Conservation (phyloP, 192 early-diverging fungal species). For the Linderina pennispora region DNA sequence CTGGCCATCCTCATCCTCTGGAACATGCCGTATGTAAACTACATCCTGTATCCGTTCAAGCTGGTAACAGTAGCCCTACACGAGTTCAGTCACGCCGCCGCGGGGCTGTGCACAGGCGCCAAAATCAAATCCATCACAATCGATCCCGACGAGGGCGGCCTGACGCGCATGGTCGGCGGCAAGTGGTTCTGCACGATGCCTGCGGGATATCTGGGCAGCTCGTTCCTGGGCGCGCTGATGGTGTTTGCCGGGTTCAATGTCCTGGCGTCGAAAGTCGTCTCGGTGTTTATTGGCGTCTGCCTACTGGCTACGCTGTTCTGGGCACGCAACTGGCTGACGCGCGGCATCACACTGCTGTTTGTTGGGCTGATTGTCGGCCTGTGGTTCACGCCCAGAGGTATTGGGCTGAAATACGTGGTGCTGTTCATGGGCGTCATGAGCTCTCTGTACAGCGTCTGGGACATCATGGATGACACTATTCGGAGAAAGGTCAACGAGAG, state of each 20-base stretch:
- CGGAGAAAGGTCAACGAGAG: conserved; percentile 88
- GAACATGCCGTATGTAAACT: conserved; percentile 80
- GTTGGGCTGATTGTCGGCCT: conserved; percentile 73
- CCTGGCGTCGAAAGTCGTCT: conserved; percentile 77
- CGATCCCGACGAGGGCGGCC: conserved; percentile 89
- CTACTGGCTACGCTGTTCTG: conserved; percentile 79
- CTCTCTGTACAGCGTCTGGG: conserved; percentile 88
- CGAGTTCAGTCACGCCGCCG: conserved; percentile 91
- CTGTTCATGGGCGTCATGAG: conserved; percentile 95
- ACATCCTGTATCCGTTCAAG: conserved; percentile 94
- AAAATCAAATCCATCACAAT: conserved; percentile 83
- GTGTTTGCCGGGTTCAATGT: conserved; percentile 91
- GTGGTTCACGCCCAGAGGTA: conserved; percentile 74
- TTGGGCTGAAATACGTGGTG: conserved; percentile 82
- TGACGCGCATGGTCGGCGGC: conserved; percentile 77
- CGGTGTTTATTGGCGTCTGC: conserved; percentile 77
- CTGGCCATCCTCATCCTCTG: conserved; percentile 70
- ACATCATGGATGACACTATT: conserved; percentile 92
- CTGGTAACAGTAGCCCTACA: conserved; percentile 88
- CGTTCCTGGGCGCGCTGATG: conserved; percentile 88
- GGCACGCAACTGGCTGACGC: conserved; percentile 86
- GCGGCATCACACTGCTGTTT: conserved; percentile 74
- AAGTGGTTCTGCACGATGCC: conserved; percentile 78
- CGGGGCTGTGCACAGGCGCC: conserved; percentile 82
- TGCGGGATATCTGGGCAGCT: conserved; percentile 86